Conservation (phyloP, 345 rosid genomes). For the Psidium guajava region DNA sequence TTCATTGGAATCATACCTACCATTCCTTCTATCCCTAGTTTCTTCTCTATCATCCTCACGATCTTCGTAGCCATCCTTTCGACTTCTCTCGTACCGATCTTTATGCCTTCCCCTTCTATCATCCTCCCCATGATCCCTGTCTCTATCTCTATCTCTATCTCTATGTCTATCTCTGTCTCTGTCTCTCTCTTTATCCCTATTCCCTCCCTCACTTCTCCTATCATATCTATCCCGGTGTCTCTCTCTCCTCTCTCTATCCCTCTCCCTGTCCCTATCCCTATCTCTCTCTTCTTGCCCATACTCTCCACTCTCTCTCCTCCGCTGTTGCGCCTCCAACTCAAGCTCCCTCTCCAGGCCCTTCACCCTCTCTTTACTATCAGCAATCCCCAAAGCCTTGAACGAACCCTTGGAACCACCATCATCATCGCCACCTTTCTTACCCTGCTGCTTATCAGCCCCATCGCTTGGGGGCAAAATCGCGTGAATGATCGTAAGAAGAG, state of each 20-base stretch:
- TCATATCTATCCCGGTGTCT: slow-evolving; percentile 9
- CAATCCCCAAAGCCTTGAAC: slow-evolving; percentile 60
- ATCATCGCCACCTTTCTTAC: slow-evolving; percentile 7
- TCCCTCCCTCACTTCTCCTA: slow-evolving; percentile 1
- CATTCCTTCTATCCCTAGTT: slow-evolving; percentile 5
- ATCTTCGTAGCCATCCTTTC: slow-evolving; percentile 15
- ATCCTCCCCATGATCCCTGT: slow-evolving; percentile 12
- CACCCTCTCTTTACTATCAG: slow-evolving; percentile 52
- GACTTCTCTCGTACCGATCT: slow-evolving; percentile 13
- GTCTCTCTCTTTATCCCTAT: neutral
- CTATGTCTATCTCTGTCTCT: neutral
- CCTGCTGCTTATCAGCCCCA: slow-evolving; percentile 23
- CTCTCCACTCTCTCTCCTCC: slow-evolving; percentile 1
- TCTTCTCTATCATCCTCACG: slow-evolving; percentile 4
- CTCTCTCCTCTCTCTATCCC: slow-evolving; percentile 10
- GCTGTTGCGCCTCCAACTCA: slow-evolving; percentile 35
- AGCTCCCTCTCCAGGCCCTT: slow-evolving; percentile 61
- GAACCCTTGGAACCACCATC: slow-evolving; percentile 28
- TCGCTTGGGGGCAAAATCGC: slow-evolving; percentile 65
- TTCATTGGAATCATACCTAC: slow-evolving; percentile 18
- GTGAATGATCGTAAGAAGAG: slow-evolving; percentile 66
- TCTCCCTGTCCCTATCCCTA: slow-evolving; percentile 6
- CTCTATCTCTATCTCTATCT: slow-evolving; percentile 14
- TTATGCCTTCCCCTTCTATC: slow-evolving; percentile 15
- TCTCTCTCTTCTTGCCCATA: neutral